These are phyloP conservation scores for Tanozyma kutaoensis DNA, from an alignment of 805 yeast genomes.

Conservation along the genomic window DNA sequence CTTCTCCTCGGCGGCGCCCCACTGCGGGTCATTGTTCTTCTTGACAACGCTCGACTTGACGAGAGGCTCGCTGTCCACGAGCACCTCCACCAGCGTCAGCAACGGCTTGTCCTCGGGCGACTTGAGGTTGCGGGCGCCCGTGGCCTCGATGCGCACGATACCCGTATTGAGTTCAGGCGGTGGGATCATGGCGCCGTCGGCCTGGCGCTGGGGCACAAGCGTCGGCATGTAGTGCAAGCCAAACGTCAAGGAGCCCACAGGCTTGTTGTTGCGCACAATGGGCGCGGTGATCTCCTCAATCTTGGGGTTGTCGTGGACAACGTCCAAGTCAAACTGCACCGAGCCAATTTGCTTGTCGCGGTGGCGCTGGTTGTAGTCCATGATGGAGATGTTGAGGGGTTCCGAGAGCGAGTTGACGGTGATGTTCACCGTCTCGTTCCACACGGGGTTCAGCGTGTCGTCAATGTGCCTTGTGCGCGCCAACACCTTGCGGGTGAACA, in stretches of 20 bases:
- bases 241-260: constrained; percentile 61
- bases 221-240: constrained; percentile 72
- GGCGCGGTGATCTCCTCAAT: constrained; percentile 37
- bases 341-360: constrained; percentile 75
- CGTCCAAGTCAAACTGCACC: constrained; percentile 59
- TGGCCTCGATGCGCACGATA: constrained; percentile 56
- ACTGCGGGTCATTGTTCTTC: constrained; percentile 53
- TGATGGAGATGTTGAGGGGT: constrained; percentile 58
- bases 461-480: constrained; percentile 58
- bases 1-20: constrained; percentile 50
- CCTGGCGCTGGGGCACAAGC: constrained; percentile 41
- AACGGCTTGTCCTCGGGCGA: constrained; percentile 33
- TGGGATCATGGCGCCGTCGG: constrained; percentile 75
- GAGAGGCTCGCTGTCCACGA: constrained; percentile 46
- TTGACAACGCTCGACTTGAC: constrained; percentile 45
- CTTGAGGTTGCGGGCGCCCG: constrained; percentile 46
- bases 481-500: constrained; percentile 41
- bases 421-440: constrained; percentile 70
- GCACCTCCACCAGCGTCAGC: constrained; percentile 59
- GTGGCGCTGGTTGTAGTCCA: constrained; percentile 61
- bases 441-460: constrained; percentile 61
- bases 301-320: constrained; percentile 39
- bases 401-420: constrained; percentile 68
- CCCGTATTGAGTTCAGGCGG: constrained; percentile 94
- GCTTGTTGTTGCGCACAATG: constrained; percentile 70